A percentile compares a stretch with the other conserved stretches of the same genome.
Evolutionary conservation across 805 yeast genomes (phyloP).

Genomic region (Wickerhamiella alocasiicola): DNA sequence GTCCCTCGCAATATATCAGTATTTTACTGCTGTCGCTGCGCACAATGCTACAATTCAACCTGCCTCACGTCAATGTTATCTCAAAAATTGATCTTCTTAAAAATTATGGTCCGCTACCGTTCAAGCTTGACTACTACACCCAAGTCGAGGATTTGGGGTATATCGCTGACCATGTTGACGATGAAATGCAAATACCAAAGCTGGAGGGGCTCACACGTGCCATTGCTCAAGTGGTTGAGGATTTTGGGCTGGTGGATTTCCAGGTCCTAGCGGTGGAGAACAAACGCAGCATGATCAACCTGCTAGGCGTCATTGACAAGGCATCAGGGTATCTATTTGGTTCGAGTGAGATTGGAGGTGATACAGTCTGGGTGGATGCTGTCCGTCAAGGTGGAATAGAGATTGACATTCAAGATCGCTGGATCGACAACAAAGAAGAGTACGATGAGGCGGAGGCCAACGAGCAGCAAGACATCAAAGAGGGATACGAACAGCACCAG

Average conservation of each 20-base stretch:
- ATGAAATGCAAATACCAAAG: constrained; percentile 51
- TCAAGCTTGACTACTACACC: constrained; percentile 73
- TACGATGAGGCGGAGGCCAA: constrained; percentile 51
- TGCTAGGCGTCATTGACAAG: constrained; percentile 68
- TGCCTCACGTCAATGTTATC: constrained; percentile 87
- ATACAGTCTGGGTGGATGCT: constrained; percentile 94
- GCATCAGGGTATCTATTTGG: constrained; percentile 94
- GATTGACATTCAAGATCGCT: constrained; percentile 80
- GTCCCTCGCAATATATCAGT: constrained; percentile 83
- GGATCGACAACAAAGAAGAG: constrained; percentile 74
- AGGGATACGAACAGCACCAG: constrained; percentile 59
- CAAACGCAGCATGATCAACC: constrained; percentile 77
- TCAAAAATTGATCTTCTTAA: constrained; percentile 78
- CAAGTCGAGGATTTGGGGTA: constrained; percentile 77
- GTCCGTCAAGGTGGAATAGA: constrained; percentile 60
- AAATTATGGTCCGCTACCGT: constrained; percentile 65
- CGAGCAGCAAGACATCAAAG: constrained; percentile 24
- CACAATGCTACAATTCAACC: constrained; percentile 82
- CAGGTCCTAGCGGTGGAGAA: constrained; percentile 88
- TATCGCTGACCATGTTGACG: constrained; percentile 53
- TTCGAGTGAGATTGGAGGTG: constrained; percentile 90
- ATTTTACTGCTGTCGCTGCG: constrained; percentile 67
- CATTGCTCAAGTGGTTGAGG: constrained; percentile 73
- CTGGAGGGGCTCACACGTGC: constrained; percentile 59
- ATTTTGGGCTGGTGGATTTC: constrained; percentile 75